Evolutionary conservation across 2,329 filamentous ascomycete species (phyloP), one percentile per base, ranked within the genome.

Genomic region (Lachnellula cervina): DNA sequence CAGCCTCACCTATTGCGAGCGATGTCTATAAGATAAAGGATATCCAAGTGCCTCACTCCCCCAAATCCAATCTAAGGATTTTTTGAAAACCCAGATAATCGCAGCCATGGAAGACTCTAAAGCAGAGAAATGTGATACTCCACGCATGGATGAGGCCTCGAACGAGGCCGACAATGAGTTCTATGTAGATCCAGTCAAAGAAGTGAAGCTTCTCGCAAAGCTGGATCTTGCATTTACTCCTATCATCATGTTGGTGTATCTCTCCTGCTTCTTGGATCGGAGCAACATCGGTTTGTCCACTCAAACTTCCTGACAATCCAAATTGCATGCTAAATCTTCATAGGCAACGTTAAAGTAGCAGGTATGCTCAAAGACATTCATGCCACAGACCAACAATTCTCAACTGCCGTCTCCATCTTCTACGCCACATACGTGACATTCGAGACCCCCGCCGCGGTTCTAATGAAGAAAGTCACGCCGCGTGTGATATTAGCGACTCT

Each of bases 181-280:
- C 17, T 60, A 59, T 23, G 55, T 80, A 17, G 77, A 80, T 57
- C 70, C 72, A 1, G 69, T 64, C 19, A 75, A 74, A 52, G 78
- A 80, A 62, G 69, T 65, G 49, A 74, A 71, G 52, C 67, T 80
- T 2, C 71, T 80, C 5, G 64, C 69, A 19, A 80, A 80, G 56
- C 67, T 80, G 11, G 78, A 80, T 53, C 45, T 74, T 3, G 72
- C 71, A 3, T 74, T 80, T 50, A 73, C 75, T 4, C 78, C 77
- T 0, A 75, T 82, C 53, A 77, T 83, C 56, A 81, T 80, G 74
- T 66, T 80, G 47, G 73, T 82, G 4, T 84, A 81, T 58, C 63
- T 84, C 19, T 73, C 74, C 4, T 80, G 76, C 58, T 81, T 80
- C 62, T 70, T 82, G 42, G 81, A 84, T 66, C 73, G 81, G 52